These are phyloP conservation scores for Yamadazyma taylorii DNA, from an alignment of 1,139 yeast species.

Conservation along the genomic window DNA sequence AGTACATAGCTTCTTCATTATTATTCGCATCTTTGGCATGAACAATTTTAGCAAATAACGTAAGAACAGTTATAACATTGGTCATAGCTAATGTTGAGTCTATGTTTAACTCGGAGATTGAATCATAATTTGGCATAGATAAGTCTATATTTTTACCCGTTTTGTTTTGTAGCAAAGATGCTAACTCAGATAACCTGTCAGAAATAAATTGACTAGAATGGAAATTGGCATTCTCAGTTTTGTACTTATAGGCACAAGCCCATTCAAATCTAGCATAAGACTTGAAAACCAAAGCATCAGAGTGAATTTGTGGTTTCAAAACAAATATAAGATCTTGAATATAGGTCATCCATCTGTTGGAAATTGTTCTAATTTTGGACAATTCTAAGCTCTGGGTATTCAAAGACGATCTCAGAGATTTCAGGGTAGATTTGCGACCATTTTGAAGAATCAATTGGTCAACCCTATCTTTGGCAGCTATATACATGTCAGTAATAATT, in stretches of 20 bases:
- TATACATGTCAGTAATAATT: slow-evolving; percentile 51
- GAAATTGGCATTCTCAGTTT: slow-evolving; percentile 32
- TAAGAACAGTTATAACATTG: slow-evolving; percentile 64
- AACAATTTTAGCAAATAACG: slow-evolving; percentile 63
- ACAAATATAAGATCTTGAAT: slow-evolving; percentile 8
- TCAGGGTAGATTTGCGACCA: slow-evolving; percentile 21
- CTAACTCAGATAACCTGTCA: slow-evolving; percentile 18
- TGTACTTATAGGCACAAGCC: slow-evolving; percentile 34
- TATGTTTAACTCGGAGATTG: slow-evolving; percentile 58
- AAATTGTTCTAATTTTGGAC: slow-evolving; percentile 35
- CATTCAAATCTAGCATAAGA: slow-evolving; percentile 30
- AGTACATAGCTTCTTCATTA: slow-evolving; percentile 46
- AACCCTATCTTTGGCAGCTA: slow-evolving; percentile 32
- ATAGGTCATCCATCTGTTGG: slow-evolving; percentile 37
- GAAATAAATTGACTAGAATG: slow-evolving; percentile 30
- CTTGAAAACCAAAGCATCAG: slow-evolving; percentile 1
- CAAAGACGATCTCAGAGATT: slow-evolving; percentile 24
- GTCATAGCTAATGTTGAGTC: slow-evolving; percentile 58
- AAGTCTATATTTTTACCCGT: slow-evolving; percentile 11
- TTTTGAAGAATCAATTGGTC: slow-evolving; percentile 17
- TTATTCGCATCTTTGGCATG: slow-evolving; percentile 35
- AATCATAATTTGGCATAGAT: slow-evolving; percentile 48
- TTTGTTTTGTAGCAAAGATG: slow-evolving; percentile 20
- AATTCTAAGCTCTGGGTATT: slow-evolving; percentile 36
- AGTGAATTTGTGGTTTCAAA: background rate